Evolutionary conservation across 2,329 filamentous ascomycete genomes (phyloP), one percentile per base, ranked within the genome.

Genomic region (Xylaria sp.): DNA sequence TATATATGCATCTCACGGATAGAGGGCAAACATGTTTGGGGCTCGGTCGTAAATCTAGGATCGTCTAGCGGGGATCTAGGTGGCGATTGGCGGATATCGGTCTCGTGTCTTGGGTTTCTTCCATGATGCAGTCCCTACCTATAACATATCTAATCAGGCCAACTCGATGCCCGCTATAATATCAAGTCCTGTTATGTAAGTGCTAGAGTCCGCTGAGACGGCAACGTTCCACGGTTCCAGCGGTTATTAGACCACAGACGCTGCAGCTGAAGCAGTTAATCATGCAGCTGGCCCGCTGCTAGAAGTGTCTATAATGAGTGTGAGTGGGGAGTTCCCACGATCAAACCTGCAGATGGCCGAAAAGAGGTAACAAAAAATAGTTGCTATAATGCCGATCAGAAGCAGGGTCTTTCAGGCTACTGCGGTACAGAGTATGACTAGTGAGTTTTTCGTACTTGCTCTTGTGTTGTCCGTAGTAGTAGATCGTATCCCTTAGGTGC

Each of bases 321-420:
- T 69, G 67, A 65, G 67, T 71, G 69, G 69, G 60, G 69, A 19
- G 36, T 42, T 64, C 24, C 59, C 45, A 61, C 61, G 50, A 64
- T 65, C 54, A 57, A 62, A 62, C 24, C 67, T 69, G 67, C 69
- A 67, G 48, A 55, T 54, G 67, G 59, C 69, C 69, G 60, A 69
- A 71, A 66, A 47, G 51, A 68, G 69, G 66, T 53, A 56, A 64
- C 39, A 56, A 24, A 55, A 50, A 42, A 57, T 27, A 55, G 57
- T 14, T 32, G 59, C 53, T 57, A 42, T 60, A 24, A 48, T 66
- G 66, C 64, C 57, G 56, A 71, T 65, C 53, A 47, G 60, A 69
- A 65, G 61, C 56, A 68, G 59, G 65, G 69, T 50, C 55, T 56
- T 66, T 54, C 56, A 58, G 54, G 36, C 39, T 62, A 59, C 51